Conservation (phyloP, 2,329 filamentous ascomycete species). For the Epichloe sibirici region DNA sequence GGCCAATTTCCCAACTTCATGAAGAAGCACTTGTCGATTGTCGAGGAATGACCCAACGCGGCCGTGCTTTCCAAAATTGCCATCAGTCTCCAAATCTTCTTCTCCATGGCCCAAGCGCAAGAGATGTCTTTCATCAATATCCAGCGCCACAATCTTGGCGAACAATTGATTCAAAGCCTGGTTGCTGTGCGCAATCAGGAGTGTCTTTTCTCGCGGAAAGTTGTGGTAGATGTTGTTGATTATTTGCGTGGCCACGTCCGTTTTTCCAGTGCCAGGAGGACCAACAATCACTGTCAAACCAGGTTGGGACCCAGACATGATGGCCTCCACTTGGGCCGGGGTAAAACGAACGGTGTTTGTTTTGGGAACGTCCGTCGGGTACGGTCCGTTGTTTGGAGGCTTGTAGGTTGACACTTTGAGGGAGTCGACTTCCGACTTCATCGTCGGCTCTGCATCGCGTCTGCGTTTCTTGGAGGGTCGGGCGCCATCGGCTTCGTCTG, state of each 20-base stretch:
- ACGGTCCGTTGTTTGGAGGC: conserved; percentile 78
- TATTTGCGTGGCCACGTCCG: conserved; percentile 96
- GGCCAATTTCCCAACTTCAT: conserved; percentile 77
- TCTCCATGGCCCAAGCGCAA: conserved; percentile 89
- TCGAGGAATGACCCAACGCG: conserved; percentile 92
- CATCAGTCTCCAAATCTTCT: conserved; percentile 78
- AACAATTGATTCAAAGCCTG: conserved; percentile 96
- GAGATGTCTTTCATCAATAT: conserved; percentile 91
- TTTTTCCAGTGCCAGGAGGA: conserved; percentile 93
- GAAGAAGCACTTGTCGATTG: conserved; percentile 64
- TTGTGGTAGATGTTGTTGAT: conserved; percentile 99
- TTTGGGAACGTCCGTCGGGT: conserved; percentile 72
- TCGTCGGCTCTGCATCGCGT: conserved; percentile 58
- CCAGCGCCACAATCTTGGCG: conserved; percentile 90
- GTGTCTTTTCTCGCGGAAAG: conserved; percentile 81
- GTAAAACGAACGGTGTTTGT: conserved; percentile 81
- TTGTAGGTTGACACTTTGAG: conserved; percentile 83
- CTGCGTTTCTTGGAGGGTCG: conserved; percentile 78
- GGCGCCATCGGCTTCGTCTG: conserved; percentile 33
- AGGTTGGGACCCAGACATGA: conserved; percentile 86
- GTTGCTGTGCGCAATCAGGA: conserved; percentile 93
- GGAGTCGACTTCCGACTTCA: conserved; percentile 50
- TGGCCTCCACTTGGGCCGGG: conserved; percentile 79
- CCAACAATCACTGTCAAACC: conserved; percentile 90
- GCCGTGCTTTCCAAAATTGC: conserved; percentile 86